Conservation (phyloP, 1,139 yeast species). For the Candida glucosophila region DNA sequence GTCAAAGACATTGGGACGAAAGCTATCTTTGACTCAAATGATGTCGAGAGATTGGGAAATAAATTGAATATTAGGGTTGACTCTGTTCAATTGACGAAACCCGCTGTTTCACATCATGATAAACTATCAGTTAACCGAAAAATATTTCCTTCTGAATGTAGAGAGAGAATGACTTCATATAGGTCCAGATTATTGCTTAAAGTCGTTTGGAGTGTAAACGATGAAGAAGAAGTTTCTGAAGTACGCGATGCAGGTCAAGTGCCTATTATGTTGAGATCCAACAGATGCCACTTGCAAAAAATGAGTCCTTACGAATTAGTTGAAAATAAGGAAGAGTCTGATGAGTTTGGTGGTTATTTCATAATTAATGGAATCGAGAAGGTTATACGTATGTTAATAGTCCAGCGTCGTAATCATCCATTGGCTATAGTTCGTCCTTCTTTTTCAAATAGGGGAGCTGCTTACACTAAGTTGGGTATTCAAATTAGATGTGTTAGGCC, state of each 20-base stretch:
- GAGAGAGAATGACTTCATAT: conserved; percentile 81
- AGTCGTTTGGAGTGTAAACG: conserved; percentile 80
- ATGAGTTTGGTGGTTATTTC: conserved; percentile 95
- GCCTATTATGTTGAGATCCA: conserved; percentile 85
- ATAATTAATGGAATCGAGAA: conserved; percentile 96
- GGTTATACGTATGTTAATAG: conserved; percentile 92
- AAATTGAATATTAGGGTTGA: conserved; percentile 75
- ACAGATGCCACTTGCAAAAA: conserved; percentile 83
- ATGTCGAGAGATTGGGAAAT: conserved; percentile 63
- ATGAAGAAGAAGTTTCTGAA: conserved; percentile 72
- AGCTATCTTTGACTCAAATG: conserved; percentile 75
- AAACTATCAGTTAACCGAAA: conserved; percentile 73
- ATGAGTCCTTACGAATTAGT: conserved; percentile 79
- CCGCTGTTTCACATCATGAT: conserved; percentile 66
- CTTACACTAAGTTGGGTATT: conserved; percentile 84
- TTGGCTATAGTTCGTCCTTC: conserved; percentile 97
- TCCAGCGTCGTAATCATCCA: conserved; percentile 95
- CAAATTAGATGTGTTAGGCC: conserved; percentile 93
- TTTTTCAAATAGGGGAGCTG: conserved; percentile 86
- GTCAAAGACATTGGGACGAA: conserved; percentile 84
- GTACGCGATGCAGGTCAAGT: conserved; percentile 86
- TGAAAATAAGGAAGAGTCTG: conserved; percentile 76
- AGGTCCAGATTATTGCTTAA: conserved; percentile 69
- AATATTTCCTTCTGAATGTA: conserved; percentile 80
- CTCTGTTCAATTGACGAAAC: conserved; percentile 78